Base-by-base conservation (phyloP, 352 stramenopile species). In the Phytopythium cucurbitacearum region DNA sequence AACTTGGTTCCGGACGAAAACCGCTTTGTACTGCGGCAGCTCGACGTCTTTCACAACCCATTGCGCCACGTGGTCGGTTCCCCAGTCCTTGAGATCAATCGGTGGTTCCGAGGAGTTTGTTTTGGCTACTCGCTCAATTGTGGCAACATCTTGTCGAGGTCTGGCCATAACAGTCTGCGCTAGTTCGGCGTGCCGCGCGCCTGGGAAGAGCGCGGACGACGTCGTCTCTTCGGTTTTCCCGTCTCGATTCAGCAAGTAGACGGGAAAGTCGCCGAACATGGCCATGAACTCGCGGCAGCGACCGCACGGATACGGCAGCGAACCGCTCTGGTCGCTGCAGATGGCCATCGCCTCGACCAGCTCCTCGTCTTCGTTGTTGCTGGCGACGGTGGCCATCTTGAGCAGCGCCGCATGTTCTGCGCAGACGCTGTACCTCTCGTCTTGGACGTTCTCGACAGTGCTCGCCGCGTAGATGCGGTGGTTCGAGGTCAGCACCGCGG, bases 271-370 rank as follows among this genome's bases (percentile, higher is more conserved):
- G n/a, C 80, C 83, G 49, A 71, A 81, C 3, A 77, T 65, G 9
- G 76, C 79, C 48, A 91, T 57, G 15, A 89, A 74, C 53, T 93
- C 74, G 10, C 83, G 80, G 63, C 80, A 93, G 35, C 28, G 50
- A 16, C 82, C 82, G 28, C 80, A 93, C 13, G 80, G 80, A 5
- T 73, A 80, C 13, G 77, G 79, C 11, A 89, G 52, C n/a, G 76
- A 43, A 0, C 57, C 40, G 8, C 68, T 55, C 2, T 63, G 69
- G 39, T 85, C 72, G 65, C 71, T 87, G 46, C 73, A 78, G 40
- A 89, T 80, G 10, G 73, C 77, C 52, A 91, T 64, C 0, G 74
- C 77, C 8, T 70, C 51, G 0, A 85, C 52, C 7, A 69, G 57
- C 34, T 65, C 62, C 37, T 10, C 10, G 0, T 56, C 11, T 11